Evolutionary conservation across 495 filamentous ascomycete genomes (phyloP).

Genomic region (Thermothielavioides terrestris): DNA sequence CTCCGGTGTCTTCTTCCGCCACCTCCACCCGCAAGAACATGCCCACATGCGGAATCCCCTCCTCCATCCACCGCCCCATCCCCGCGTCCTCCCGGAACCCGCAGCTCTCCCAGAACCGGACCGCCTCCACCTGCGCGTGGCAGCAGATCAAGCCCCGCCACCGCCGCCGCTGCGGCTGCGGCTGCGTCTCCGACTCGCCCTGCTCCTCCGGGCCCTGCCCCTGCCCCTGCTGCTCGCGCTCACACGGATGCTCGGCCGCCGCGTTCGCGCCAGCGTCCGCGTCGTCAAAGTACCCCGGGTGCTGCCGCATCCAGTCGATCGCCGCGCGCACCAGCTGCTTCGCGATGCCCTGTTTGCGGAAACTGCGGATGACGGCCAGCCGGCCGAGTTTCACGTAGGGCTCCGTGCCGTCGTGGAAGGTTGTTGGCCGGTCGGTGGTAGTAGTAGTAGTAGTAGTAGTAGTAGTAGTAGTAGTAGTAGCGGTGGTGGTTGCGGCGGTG

Average conservation of each 20-base stretch:
- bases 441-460: constrained; percentile 19
- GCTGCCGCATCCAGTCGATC: constrained; percentile 49
- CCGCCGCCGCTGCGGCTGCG: too few relatives aligned
- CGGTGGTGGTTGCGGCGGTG: constrained; percentile 1
- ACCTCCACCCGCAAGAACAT: constrained; percentile 51
- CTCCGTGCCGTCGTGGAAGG: constrained; percentile 49
- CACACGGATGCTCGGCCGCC: too few relatives aligned
- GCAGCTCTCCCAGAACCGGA: constrained; percentile 50
- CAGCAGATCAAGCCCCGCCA: constrained; percentile 66
- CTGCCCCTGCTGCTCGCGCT: constrained; percentile 26
- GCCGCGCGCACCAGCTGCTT: constrained; percentile 53
- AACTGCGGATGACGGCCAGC: constrained; percentile 56
- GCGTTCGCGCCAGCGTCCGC: too few relatives aligned
- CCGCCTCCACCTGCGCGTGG: constrained; percentile 61
- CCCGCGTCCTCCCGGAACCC: constrained; percentile 63
- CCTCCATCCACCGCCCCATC: constrained; percentile 73
- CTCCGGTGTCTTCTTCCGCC: too few relatives aligned
- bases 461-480: neutral
- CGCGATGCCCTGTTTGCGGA: constrained; percentile 55
- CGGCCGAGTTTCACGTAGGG: constrained; percentile 72
- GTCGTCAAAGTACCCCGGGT: constrained; percentile 48
- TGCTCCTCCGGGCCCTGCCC: constrained; percentile 19
- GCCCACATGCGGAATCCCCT: constrained; percentile 75
- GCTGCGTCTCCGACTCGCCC: constrained; percentile 23
- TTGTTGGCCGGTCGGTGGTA: constrained; percentile 33